Evolutionary conservation across 768 basidiomycete species (phyloP).

Genomic region (Lentinula boryana): DNA sequence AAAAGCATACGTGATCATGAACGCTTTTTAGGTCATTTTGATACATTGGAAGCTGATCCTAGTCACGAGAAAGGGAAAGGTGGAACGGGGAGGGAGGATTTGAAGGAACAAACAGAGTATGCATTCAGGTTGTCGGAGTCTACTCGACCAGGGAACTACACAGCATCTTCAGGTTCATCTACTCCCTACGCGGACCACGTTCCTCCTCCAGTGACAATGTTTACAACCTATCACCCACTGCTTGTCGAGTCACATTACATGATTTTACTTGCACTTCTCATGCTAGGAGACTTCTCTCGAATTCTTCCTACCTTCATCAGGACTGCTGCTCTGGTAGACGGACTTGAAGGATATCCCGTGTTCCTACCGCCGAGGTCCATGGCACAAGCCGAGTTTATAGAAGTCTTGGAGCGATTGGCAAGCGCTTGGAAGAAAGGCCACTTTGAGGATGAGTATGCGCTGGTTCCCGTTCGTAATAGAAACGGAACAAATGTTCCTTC

Average conservation of each 20-base stretch:
- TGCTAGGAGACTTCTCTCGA: constrained; percentile 69
- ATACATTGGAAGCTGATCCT: constrained; percentile 45
- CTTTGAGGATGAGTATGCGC: background rate
- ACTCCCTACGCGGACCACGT: constrained; percentile 18
- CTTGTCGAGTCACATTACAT: constrained; percentile 85
- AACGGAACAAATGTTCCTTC: constrained; percentile 27
- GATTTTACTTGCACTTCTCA: constrained; percentile 65
- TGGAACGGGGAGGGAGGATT: constrained; percentile 18
- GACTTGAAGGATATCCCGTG: constrained; percentile 83
- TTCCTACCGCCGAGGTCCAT: constrained; percentile 85
- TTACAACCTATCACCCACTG: constrained; percentile 88
- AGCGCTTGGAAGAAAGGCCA: constrained; percentile 64
- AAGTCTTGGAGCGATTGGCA: constrained; percentile 77
- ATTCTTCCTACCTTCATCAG: constrained; percentile 62
- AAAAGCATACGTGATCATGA: constrained; percentile 84
- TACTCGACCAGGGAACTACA: constrained; percentile 55
- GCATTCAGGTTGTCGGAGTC: constrained; percentile 68
- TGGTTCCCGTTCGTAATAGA: constrained; percentile 18
- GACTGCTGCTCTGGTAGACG: constrained; percentile 66
- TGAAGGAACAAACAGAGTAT: constrained; percentile 53
- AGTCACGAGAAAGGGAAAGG: constrained; percentile 20
- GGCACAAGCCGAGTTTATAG: constrained; percentile 86
- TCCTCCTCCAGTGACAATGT: constrained; percentile 49
- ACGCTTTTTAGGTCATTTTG: constrained; percentile 78
- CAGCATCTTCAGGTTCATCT: constrained; percentile 10